Percentiles rank a stretch among this genome's conserved stretches.
phyloP scores from a whole-genome alignment of 2,329 filamentous ascomycete species.

The Pseudocercospora macadamiae region DNA sequence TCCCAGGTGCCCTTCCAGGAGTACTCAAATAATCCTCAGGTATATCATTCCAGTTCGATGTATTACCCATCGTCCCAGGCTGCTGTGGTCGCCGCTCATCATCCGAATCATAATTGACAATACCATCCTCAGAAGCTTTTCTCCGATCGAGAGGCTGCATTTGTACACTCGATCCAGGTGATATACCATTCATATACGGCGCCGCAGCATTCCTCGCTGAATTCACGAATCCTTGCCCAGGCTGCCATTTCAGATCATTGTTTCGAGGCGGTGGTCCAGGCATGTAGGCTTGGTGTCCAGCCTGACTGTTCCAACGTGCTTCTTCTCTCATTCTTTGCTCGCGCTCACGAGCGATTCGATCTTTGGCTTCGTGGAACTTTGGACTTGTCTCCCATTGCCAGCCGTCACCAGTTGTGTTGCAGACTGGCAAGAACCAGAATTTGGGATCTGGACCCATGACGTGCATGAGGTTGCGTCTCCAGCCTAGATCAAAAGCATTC shows the following conservation, averaged over 20 bases:
- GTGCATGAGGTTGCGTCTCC: slow-evolving; percentile 75
- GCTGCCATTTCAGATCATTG: slow-evolving; percentile 32
- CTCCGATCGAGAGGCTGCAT: slow-evolving; percentile 46
- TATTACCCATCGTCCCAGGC: slow-evolving; percentile 24
- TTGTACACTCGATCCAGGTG: slow-evolving; percentile 37
- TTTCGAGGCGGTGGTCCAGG: slow-evolving; percentile 15
- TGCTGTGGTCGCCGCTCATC: slow-evolving; percentile 26
- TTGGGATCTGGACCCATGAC: slow-evolving; percentile 75
- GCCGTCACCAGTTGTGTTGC: slow-evolving; percentile 86
- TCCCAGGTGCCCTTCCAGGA: slow-evolving; percentile 29
- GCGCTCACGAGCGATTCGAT: slow-evolving; percentile 54
- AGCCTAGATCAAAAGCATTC: slow-evolving; percentile 90
- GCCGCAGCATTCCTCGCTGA: slow-evolving; percentile 20
- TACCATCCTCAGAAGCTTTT: slow-evolving; percentile 32
- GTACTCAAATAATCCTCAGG: slow-evolving; percentile 49
- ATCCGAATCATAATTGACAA: slow-evolving; percentile 40
- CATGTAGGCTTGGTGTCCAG: slow-evolving; percentile 16
- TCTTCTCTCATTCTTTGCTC: slow-evolving; percentile 41
- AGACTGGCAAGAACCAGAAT: slow-evolving; percentile 79
- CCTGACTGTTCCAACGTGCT: slow-evolving; percentile 20
- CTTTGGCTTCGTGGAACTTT: slow-evolving; percentile 73
- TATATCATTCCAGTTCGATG: slow-evolving; percentile 53
- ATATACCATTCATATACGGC: slow-evolving; percentile 11
- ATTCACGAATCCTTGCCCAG: slow-evolving; percentile 43
- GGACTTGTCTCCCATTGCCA: slow-evolving; percentile 90